Evolutionary conservation across 1,284 basidiomycete species (phyloP).

Genomic region (Rhizoctonia solani): DNA sequence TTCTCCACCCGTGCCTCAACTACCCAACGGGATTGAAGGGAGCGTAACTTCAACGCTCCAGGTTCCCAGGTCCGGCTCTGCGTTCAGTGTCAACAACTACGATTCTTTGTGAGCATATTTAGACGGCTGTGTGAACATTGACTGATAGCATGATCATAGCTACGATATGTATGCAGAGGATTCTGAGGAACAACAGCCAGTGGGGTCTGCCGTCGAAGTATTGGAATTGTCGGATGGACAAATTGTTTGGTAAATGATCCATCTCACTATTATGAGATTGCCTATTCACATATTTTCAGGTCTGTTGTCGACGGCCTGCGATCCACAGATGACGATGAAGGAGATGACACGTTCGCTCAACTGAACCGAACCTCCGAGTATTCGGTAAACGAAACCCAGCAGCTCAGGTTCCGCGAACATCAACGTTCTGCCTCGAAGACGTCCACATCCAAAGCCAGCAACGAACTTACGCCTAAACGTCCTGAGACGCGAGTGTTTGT

Average conservation of each 20-base stretch:
- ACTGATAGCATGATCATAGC: slow-evolving; percentile 50
- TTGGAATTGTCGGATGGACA: slow-evolving; percentile 80
- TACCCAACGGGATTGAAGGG: slow-evolving; percentile 56
- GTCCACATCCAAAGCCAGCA: slow-evolving; percentile 11
- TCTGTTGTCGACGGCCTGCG: slow-evolving; percentile 80
- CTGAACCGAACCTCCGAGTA: slow-evolving; percentile 75
- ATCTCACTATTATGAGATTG: slow-evolving; percentile 11
- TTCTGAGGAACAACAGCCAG: slow-evolving; percentile 27
- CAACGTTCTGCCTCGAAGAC: slow-evolving; percentile 64
- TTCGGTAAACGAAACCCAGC: slow-evolving; percentile 48
- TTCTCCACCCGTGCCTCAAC: slow-evolving; percentile 70
- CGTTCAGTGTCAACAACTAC: slow-evolving; percentile 57
- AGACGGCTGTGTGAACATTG: slow-evolving; percentile 37
- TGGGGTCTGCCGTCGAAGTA: slow-evolving; percentile 68
- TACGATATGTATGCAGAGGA: slow-evolving; percentile 80
- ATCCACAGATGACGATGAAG: slow-evolving; percentile 55
- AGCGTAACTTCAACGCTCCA: slow-evolving; percentile 45
- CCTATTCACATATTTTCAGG: slow-evolving; percentile 51
- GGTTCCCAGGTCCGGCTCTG: not conserved
- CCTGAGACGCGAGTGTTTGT: slow-evolving; percentile 59
- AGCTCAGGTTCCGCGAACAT: slow-evolving; percentile 71
- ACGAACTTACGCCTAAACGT: slow-evolving; percentile 1
- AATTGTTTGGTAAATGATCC: slow-evolving; percentile 67
- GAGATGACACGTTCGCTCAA: slow-evolving; percentile 56
- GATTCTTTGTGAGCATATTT: slow-evolving; percentile 68